Evolutionary conservation across 176 grass and related monocot genomes (phyloP).

Genomic region (Themeda triandra): DNA sequence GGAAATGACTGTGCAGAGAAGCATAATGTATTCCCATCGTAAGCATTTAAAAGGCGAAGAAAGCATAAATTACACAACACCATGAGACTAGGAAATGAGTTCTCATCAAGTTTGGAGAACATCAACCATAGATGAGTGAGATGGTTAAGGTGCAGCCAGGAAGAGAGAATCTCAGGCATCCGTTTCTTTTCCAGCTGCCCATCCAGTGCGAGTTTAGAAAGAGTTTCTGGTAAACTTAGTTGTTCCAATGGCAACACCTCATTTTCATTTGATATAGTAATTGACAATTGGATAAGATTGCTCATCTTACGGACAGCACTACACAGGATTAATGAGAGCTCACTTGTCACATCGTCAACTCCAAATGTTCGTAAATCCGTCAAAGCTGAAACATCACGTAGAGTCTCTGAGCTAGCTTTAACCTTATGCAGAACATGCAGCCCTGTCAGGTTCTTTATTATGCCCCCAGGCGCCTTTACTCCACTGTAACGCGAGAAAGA

Average conservation of each 20-base stretch:
- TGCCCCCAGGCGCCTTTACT: background rate
- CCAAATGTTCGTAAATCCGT: conserved; percentile 18
- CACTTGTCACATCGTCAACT: background rate
- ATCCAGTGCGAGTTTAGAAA: background rate
- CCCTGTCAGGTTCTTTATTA: conserved; percentile 11
- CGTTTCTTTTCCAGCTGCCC: conserved; percentile 13
- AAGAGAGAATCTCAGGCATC: background rate
- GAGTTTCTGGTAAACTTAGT: background rate
- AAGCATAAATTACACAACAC: background rate
- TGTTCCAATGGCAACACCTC: conserved; percentile 5
- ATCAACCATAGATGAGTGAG: background rate
- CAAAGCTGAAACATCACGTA: background rate
- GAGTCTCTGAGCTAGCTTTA: background rate
- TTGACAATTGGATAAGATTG: background rate
- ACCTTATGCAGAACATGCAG: conserved; percentile 17
- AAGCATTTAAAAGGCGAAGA: background rate
- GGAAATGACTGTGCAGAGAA: conserved; percentile 22
- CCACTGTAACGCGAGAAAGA: background rate
- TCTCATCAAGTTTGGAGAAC: conserved; percentile 18
- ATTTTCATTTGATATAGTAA: background rate
- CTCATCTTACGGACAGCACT: conserved; percentile 1
- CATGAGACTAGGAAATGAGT: conserved; percentile 14
- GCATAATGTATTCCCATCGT: background rate
- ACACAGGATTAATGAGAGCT: background rate
- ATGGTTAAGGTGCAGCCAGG: background rate